Evolutionary conservation across 2,329 filamentous ascomycete species (phyloP), one percentile per base, ranked within the genome.

Genomic region (Epichloe sibirici): DNA sequence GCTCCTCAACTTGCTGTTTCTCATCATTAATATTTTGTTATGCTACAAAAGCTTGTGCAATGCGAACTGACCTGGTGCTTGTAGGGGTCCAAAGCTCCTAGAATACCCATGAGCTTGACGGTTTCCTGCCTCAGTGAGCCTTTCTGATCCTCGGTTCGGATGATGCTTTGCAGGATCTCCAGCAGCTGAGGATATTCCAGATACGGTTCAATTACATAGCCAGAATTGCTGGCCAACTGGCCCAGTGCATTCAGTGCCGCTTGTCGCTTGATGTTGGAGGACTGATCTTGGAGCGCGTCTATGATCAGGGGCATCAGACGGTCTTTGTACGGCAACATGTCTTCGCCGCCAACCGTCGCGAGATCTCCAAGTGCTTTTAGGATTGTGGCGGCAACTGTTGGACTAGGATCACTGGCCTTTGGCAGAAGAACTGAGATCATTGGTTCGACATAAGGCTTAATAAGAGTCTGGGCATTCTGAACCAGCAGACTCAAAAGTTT

Each of bases 141-240:
- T 51, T 90, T 85, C 57, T 90, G 88, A 2, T 80, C 77, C 68
- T 98, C 94, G 5, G 87, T 88, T 61, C 94, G 88, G 60, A 97
- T 93, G 59, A 98, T 95, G 59, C 86, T 88, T 65, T 96, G 91
- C 11, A 98, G 73, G 31, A 97, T 87, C 55, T 93, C 90, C 48
- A 98, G 82, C 8, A 98, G 79, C 64, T 96, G 86, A 0, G 94
- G 93, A 61, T 97, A 95, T 55, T 98, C 90, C 47, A 91, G 77
- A 62, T 98, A 98, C 0, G 94, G 94, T 52, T 90, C 83, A 55
- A 98, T 97, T 50, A 98, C 94, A 70, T 98, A 98, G 59, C 94
- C 93, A 12, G 90, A 93, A 68, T 95, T 97, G 63, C 90, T 95
- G 5, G 93, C 90, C 51, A 98, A 74, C 65, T 97, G 90, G 21